These are phyloP conservation scores for Aechmea fasciata DNA, from an alignment of 176 grass and related monocot genomes.

Conservation along the genomic window DNA sequence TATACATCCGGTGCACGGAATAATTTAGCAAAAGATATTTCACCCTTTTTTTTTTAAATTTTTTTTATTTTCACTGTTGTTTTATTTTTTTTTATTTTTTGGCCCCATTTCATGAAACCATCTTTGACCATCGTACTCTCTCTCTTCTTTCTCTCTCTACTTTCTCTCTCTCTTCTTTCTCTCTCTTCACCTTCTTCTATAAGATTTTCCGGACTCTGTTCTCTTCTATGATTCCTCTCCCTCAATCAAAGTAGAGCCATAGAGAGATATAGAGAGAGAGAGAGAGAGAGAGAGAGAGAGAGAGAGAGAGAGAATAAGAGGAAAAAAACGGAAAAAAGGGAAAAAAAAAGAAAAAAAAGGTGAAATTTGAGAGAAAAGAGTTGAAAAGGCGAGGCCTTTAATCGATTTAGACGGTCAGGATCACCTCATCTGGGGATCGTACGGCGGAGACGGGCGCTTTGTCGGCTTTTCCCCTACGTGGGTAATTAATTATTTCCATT, in stretches of 20 bases:
- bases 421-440: constrained; percentile 42
- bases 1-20: too few species aligned
- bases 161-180: background rate
- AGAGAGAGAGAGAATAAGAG: background rate
- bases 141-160: constrained; percentile 1
- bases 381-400: constrained; percentile 11
- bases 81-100: too few species aligned
- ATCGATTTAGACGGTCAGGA: constrained; percentile 55
- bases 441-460: constrained; percentile 30
- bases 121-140: constrained; percentile 32
- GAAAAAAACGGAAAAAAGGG: background rate
- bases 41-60: background rate
- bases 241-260: background rate
- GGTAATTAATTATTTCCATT: background rate
- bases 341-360: background rate
- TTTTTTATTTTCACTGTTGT: background rate
- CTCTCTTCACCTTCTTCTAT: background rate
- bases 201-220: constrained; percentile 1
- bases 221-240: background rate
- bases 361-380: background rate
- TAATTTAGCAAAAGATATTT: background rate
- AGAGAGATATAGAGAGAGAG: background rate
- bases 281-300: too few species aligned
- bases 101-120: background rate
- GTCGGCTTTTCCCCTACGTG: constrained; percentile 38